phyloP scores from a whole-genome alignment of 768 basidiomycete species.

The Krasilnikovozyma curviuscula region DNA sequence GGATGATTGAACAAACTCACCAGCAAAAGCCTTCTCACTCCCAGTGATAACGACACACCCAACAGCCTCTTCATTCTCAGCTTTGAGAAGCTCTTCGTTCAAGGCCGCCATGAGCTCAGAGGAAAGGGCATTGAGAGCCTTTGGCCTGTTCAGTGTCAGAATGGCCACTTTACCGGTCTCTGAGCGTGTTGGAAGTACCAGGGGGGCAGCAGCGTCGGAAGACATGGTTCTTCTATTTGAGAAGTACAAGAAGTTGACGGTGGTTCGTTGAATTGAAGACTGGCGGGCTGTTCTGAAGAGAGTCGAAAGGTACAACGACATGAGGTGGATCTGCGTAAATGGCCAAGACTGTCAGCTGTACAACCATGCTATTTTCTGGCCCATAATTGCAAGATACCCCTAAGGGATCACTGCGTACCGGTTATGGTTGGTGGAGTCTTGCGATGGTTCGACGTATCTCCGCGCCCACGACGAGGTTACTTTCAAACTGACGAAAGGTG shows the following conservation, averaged over 20 bases:
- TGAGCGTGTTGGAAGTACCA: conserved; percentile 6
- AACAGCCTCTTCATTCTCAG: conserved; percentile 49
- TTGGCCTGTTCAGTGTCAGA: conserved; percentile 73
- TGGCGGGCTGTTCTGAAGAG: too few species aligned
- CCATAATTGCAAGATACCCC: too few species aligned
- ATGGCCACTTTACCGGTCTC: conserved; percentile 28
- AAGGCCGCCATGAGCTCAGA: conserved; percentile 63
- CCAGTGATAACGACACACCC: conserved; percentile 85
- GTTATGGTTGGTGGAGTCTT: too few species aligned
- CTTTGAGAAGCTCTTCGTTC: conserved; percentile 50
- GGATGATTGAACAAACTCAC: conserved; percentile 29
- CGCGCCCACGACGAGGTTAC: too few species aligned
- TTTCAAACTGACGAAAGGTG: too few species aligned
- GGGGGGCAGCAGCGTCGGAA: background rate
- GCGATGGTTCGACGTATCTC: too few species aligned
- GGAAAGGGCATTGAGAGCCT: conserved; percentile 71
- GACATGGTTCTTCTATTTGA: background rate
- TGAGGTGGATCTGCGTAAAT: too few species aligned
- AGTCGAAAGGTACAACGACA: too few species aligned
- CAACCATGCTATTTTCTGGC: too few species aligned
- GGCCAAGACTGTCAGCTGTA: too few species aligned
- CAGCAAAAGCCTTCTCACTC: conserved; percentile 80
- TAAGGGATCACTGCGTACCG: too few species aligned
- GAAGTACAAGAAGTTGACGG: background rate
- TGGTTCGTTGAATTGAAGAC: too few species aligned